Evolutionary conservation across 1,139 yeast genomes (phyloP), one percentile per base, ranked within the genome.

Genomic region (Sporopachydermia cereana): DNA sequence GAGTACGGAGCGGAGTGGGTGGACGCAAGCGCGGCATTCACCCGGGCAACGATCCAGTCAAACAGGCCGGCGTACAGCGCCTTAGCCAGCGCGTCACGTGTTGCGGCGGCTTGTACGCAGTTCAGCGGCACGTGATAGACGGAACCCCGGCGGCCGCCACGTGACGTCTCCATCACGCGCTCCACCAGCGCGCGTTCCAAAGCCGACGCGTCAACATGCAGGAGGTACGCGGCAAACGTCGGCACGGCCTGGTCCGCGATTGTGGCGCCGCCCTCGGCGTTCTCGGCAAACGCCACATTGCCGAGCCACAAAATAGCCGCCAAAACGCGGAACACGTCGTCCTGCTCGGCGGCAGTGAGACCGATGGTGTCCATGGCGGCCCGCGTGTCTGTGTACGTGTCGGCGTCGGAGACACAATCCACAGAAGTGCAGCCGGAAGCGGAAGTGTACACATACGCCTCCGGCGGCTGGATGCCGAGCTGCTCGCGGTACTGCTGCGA

Each of bases 41-140:
- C 95, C 59, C 98, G 77, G 47, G 74, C 86, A n/a, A 93, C 97
- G 56, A 93, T 88, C 97, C 98, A 89, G 49, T 93, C 97, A 57
- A 93, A 93, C 48, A 93, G 67, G 56, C 89, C 89, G 61, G 80
- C 86, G 67, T 93, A 93, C 44, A 93, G 74, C 2, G 95, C 97
- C 64, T 89, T 93, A 2, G 98, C 96, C 47, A 93, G 70, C 1
- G 96, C 96, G 63, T 93, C 97, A 54, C 94, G 76, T 9, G 88
- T 96, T 1, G 98, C 94, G 3, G 81, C 77, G 0, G 98, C 98
- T 63, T 93, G 99, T 1, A 84, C 88, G 31, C 76, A 74, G 57
- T 93, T 93, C 53, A 93, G 71, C 1, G 98, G 98, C 27, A 88
- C 93, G 59, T 93, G 96, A 59, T 91, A 93, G 2, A 93, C 79